A percentile compares a stretch with the other conserved stretches of the same genome.
Conservation (phyloP, 495 filamentous ascomycete species). For the Aspergillus leporis region DNA sequence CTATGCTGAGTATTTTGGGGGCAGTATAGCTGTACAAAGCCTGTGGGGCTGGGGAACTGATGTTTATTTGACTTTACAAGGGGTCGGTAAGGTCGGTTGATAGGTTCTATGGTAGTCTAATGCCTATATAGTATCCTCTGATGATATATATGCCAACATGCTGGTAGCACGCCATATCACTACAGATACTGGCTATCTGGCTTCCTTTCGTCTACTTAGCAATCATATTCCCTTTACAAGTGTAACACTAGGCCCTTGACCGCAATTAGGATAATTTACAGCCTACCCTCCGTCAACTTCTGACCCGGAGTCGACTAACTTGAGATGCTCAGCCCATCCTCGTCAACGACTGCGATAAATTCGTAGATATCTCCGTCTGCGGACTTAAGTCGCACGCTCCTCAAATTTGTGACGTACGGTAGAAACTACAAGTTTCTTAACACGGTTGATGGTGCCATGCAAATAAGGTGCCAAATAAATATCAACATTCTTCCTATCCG, state of each 20-base stretch:
- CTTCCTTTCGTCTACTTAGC: no score
- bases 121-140: neutral
- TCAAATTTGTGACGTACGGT: neutral
- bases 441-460: conserved; percentile 65
- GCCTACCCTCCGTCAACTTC: neutral
- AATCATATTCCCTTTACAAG: no score
- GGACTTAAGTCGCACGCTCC: neutral
- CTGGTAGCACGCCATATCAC: no score
- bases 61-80: conserved; percentile 80
- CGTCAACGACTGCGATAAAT: neutral
- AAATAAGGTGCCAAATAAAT: conserved; percentile 27
- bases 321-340: neutral
- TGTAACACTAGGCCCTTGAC: no score
- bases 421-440: neutral
- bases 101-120: neutral
- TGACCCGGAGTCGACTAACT: neutral
- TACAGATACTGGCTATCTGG: no score
- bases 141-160: no score
- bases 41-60: conserved; percentile 92
- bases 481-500: conserved; percentile 27
- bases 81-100: conserved; percentile 66
- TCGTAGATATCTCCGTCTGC: neutral
- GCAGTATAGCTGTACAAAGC: conserved; percentile 91
- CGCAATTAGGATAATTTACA: neutral
- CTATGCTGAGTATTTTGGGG: conserved; percentile 98